Conservation (phyloP, 164 flowering plant species). For the Litsea cubeba region DNA sequence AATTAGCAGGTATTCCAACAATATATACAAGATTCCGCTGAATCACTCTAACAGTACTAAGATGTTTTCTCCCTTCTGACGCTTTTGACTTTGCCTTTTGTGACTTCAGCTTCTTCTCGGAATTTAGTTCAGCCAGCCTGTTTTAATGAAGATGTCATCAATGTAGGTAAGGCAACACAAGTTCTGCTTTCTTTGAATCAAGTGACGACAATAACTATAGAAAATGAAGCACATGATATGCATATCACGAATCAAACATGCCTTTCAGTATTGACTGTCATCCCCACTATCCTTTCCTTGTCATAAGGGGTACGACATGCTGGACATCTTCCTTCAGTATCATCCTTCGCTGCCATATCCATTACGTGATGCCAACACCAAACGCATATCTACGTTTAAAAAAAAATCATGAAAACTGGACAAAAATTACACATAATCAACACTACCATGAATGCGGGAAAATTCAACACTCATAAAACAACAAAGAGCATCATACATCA, state of each 20-base stretch:
- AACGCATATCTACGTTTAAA: slow-evolving; percentile 81
- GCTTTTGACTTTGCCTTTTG: slow-evolving; percentile 74
- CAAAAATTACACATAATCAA: not conserved
- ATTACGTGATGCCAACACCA: slow-evolving; percentile 99
- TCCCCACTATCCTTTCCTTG: slow-evolving; percentile 92
- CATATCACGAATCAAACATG: slow-evolving; percentile 11
- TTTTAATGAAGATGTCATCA: slow-evolving; percentile 22
- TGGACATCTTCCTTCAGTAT: slow-evolving; percentile 91
- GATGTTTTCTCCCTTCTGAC: slow-evolving; percentile 83
- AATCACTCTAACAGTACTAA: slow-evolving; percentile 85
- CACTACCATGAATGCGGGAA: not conserved
- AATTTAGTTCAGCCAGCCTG: slow-evolving; percentile 66
- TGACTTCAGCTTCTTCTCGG: slow-evolving; percentile 63
- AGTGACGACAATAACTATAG: not conserved
- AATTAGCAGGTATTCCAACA: slow-evolving; percentile 82
- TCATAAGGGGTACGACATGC: slow-evolving; percentile 95
- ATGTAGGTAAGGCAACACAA: not conserved
- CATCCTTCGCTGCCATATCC: slow-evolving; percentile 99
- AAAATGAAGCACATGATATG: not conserved
- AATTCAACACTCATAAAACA: no score
- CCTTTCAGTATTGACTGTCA: slow-evolving; percentile 78
- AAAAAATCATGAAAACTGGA: not conserved
- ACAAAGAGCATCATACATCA: no score
- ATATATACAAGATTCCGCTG: slow-evolving; percentile 91
- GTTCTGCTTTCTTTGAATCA: not conserved